Conservation (phyloP, 2,329 filamentous ascomycete genomes). For the Oidium heveae region DNA sequence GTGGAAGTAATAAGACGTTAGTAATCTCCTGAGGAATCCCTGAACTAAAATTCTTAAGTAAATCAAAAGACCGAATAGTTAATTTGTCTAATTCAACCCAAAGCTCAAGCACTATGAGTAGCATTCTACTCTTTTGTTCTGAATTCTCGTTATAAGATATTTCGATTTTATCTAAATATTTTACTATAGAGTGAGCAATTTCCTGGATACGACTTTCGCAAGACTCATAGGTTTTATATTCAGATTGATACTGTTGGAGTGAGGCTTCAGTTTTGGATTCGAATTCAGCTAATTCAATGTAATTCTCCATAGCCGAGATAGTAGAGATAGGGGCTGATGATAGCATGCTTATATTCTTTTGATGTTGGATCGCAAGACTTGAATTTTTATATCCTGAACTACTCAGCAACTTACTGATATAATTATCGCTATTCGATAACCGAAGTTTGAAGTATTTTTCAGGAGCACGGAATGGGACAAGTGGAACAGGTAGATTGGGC, state of each 20-base stretch:
- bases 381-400: no score
- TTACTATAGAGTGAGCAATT: constrained; percentile 14
- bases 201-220: constrained; percentile 9
- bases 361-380: no score
- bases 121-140: constrained; percentile 23
- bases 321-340: no score
- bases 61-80: constrained; percentile 18
- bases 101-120: constrained; percentile 28
- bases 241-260: no score
- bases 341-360: no score
- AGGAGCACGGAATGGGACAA: no score
- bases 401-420: neutral
- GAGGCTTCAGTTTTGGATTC: no score
- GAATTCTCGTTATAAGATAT: constrained; percentile 19
- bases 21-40: constrained; percentile 24
- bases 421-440: neutral
- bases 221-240: no score
- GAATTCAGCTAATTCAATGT: no score
- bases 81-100: constrained; percentile 30
- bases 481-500: no score
- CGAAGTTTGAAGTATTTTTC: no score
- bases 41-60: constrained; percentile 26
- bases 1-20: constrained; percentile 27
- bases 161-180: constrained; percentile 15
- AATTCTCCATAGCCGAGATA: no score